Conservation (phyloP, 768 basidiomycete genomes). For the Pisolithus orientalis region DNA sequence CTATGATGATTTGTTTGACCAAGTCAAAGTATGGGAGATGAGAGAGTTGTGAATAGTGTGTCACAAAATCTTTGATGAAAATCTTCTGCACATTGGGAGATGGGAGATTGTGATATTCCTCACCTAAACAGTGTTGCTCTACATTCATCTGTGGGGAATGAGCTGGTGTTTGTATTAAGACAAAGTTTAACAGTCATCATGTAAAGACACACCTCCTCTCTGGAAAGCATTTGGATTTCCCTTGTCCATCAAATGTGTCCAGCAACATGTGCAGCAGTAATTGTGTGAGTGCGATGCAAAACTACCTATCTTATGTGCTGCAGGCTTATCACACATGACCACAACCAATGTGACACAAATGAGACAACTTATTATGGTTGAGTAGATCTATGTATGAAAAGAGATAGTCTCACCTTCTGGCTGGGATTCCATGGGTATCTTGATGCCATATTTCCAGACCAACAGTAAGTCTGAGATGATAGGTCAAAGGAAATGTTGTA, state of each 20-base stretch:
- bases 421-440: background rate
- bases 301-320: no score
- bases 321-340: no score
- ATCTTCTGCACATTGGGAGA: no score
- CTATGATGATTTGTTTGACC: constrained; percentile 20
- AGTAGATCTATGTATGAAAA: background rate
- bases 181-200: background rate
- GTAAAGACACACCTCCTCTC: no score
- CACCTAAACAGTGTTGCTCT: background rate
- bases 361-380: background rate
- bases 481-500: constrained; percentile 18
- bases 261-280: no score
- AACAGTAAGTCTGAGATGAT: constrained; percentile 22
- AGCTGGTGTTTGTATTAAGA: background rate
- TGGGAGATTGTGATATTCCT: no score
- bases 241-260: no score
- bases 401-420: constrained; percentile 11
- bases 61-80: no score
- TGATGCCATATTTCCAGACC: constrained; percentile 18
- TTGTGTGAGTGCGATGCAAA: no score
- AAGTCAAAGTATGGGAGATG: constrained; percentile 26
- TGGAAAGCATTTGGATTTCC: no score
- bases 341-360: no score
- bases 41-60: no score
- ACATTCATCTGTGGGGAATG: constrained; percentile 5